Base-by-base conservation (phyloP, 2,329 filamentous ascomycete species). In the Fusarium veterinarium region DNA sequence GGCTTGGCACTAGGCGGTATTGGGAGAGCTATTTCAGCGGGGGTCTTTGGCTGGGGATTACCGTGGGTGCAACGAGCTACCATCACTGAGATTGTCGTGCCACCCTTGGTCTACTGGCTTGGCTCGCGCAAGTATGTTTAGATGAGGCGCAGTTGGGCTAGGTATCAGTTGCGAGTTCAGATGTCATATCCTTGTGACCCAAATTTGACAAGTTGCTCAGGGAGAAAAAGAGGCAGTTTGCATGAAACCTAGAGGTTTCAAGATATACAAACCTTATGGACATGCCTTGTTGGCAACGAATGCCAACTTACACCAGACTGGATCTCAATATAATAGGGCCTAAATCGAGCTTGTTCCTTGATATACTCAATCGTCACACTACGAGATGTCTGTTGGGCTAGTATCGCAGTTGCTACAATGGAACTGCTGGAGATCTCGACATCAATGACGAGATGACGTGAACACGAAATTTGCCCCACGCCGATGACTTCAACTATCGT, bases 401-500 rank as follows among this genome's bases (percentile, higher is more conserved):
- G 23, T 23, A 23, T 23, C 23, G 23, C 23, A 23, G 23, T 23
- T 23, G 23, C 23, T 23, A 23, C 23, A 23, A 23, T 23, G 23
- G 23, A 23, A 23, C 23, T 23, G 23, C 23, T 23, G 23, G 23
- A 23, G 23, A 86, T 63, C 48, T 73, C 20, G 74, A 60, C 7
- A 63, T 82, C 31, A 83, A 86, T 64, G 16, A 73, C 0, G 48
- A 80, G 11, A 81, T 81, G 76, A 81, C 83, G 75, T 59, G 66
- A 14, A 79, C 60, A 8, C 79, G 74, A 16, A 76, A 79, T 20
- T 76, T 86, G 6, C 77, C 73, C 8, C 79, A 80, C 42, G 41
- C 33, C 2, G 49, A 82, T 0, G 5, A 42, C 3, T 77, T 79
- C 61, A 74, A 72, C 8, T 38, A 83, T 52, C 78, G 76, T 35